Conservation (phyloP, 768 basidiomycete species). For the Candolleomyces efflorescens region DNA sequence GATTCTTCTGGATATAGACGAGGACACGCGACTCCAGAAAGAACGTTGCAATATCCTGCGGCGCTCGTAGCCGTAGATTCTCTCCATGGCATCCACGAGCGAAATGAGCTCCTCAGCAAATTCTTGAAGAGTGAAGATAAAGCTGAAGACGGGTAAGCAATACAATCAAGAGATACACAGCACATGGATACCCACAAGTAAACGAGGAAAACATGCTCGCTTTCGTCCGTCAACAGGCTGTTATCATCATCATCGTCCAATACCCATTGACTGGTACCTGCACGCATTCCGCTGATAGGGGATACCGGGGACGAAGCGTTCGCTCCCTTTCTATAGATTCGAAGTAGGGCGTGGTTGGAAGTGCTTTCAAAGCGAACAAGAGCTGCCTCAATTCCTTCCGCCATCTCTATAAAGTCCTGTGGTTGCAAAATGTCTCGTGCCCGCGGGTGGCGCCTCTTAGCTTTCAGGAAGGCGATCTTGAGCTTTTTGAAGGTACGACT, state of each 20-base stretch:
- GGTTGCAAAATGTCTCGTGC: constrained; percentile 36
- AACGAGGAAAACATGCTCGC: constrained; percentile 83
- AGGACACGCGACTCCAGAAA: constrained; percentile 33
- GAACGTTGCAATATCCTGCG: constrained; percentile 29
- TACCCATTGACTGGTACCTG: not conserved
- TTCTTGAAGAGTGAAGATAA: constrained; percentile 95
- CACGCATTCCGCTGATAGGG: constrained; percentile 14
- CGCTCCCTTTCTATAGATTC: constrained; percentile 57
- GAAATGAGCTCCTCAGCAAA: constrained; percentile 81
- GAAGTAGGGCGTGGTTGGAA: constrained; percentile 77
- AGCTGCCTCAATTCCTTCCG: constrained; percentile 64
- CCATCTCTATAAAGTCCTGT: constrained; percentile 61
- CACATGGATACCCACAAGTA: constrained; percentile 68
- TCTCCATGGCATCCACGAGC: constrained; percentile 79
- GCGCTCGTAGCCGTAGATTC: constrained; percentile 69
- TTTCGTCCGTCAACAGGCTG: constrained; percentile 42
- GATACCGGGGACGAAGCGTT: constrained; percentile 14
- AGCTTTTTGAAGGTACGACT: constrained; percentile 57
- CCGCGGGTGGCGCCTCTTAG: constrained; percentile 24
- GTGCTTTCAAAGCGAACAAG: constrained; percentile 75
- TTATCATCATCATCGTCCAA: constrained; percentile 25
- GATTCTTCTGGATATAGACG: constrained; percentile 19
- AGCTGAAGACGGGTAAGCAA: constrained; percentile 43
- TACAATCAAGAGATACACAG: not conserved
- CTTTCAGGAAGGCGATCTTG: constrained; percentile 57